Evolutionary conservation across 106 monocot genomes (phyloP).

Genomic region (Dendrobium huoshanense): DNA sequence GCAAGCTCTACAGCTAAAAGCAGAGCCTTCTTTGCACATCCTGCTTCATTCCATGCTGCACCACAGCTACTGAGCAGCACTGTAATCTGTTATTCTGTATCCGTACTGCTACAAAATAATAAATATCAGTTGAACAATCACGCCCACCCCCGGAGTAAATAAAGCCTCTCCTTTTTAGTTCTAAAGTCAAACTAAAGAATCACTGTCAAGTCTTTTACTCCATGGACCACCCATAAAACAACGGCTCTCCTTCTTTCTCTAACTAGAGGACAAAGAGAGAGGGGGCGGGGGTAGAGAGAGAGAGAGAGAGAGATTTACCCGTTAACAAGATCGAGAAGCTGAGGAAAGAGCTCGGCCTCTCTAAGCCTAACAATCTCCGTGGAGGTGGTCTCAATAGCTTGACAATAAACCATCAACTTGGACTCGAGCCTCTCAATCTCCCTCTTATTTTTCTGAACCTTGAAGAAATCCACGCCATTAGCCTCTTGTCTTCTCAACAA

Average conservation of each 20-base stretch:
- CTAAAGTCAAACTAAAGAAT: background rate
- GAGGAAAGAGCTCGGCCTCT: conserved; percentile 85
- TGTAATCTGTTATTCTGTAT: background rate
- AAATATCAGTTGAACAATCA: background rate
- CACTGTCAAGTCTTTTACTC: background rate
- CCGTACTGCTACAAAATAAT: background rate
- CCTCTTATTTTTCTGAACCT: conserved; percentile 86
- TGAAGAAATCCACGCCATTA: conserved; percentile 57
- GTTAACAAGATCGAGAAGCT: conserved; percentile 73
- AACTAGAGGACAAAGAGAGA: background rate
- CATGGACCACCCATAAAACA: background rate
- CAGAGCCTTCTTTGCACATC: too few relatives aligned
- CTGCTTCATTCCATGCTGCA: too few relatives aligned
- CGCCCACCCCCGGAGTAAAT: background rate
- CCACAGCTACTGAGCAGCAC: too few relatives aligned
- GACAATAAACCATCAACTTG: conserved; percentile 63
- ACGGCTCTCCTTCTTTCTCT: background rate
- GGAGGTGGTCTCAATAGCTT: conserved; percentile 84
- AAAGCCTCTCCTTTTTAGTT: background rate
- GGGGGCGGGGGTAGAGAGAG: background rate
- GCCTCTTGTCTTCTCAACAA: conserved; percentile 51
- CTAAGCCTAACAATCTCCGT: conserved; percentile 74
- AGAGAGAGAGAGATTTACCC: conserved; percentile 34
- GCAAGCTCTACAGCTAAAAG: too few relatives aligned
- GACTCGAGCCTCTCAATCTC: conserved; percentile 84